A percentile compares a stretch with the other conserved stretches of the same genome.
Conservation (phyloP, 208 protist species). For the Trypanosoma rangeli region DNA sequence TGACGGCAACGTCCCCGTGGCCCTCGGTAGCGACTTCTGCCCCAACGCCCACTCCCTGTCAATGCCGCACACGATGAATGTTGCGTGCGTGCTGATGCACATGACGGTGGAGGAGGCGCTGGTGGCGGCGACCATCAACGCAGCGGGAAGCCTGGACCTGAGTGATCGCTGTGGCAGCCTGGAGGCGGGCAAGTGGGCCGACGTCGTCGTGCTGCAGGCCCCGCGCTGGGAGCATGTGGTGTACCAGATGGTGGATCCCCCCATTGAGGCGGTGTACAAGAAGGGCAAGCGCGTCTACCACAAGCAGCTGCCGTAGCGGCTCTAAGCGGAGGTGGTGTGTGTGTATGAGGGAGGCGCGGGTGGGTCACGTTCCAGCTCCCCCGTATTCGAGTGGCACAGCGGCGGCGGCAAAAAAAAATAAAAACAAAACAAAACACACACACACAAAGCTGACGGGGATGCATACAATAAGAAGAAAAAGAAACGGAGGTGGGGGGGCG, state of each 20-base stretch:
- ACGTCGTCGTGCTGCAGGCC: conserved; percentile 71
- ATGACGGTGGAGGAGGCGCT: conserved; percentile 86
- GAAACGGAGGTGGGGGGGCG: neutral
- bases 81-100: conserved; percentile 78
- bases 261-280: conserved; percentile 65
- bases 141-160: conserved; percentile 56
- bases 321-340: too few relatives aligned
- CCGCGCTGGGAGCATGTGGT: conserved; percentile 85
- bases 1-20: conserved; percentile 60
- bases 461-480: too few relatives aligned
- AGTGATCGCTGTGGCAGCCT: conserved; percentile 58
- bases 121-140: conserved; percentile 78
- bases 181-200: conserved; percentile 72
- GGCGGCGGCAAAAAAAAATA: neutral
- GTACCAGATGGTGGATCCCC: conserved; percentile 84
- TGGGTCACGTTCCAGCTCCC: too few relatives aligned
- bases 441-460: too few relatives aligned
- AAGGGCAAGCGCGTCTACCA: conserved; percentile 24
- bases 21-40: conserved; percentile 82
- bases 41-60: conserved; percentile 87
- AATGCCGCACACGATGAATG: conserved; percentile 87
- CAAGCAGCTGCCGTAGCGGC: neutral
- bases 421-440: neutral
- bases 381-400: neutral
- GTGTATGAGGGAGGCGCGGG: too few relatives aligned